Evolutionary conservation across 306 rosid genomes (phyloP).

Genomic region (Myrica gale): DNA sequence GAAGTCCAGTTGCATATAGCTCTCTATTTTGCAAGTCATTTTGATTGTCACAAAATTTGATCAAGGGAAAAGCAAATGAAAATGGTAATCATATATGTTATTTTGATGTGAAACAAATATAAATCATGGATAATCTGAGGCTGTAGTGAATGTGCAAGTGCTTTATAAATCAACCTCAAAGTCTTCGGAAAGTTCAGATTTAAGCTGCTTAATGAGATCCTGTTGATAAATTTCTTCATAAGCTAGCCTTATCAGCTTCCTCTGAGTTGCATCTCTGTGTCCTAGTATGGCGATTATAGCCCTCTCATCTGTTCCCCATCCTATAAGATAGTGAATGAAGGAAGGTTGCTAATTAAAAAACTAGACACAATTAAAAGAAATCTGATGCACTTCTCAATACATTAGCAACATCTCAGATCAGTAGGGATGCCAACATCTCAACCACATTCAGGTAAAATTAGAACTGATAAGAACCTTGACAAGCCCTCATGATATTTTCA

Average conservation of each 20-base stretch:
- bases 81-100: neutral
- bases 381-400: neutral
- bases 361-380: neutral
- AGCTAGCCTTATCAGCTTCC: slow-evolving; percentile 45
- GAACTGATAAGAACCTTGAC: slow-evolving; percentile 37
- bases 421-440: neutral
- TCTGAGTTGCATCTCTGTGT: slow-evolving; percentile 48
- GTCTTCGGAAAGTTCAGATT: slow-evolving; percentile 55
- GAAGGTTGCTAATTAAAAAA: neutral
- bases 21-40: slow-evolving; percentile 29
- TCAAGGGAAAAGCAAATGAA: neutral
- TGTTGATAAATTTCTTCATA: slow-evolving; percentile 46
- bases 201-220: slow-evolving; percentile 50
- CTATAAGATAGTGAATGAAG: slow-evolving; percentile 21
- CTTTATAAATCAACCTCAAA: slow-evolving; percentile 37
- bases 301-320: slow-evolving; percentile 54
- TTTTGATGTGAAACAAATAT: neutral
- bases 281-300: slow-evolving; percentile 43
- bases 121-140: neutral
- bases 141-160: neutral
- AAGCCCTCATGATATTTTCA: slow-evolving; percentile 49
- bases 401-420: neutral
- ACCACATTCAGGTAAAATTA: neutral
- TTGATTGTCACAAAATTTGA: neutral
- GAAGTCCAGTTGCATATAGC: slow-evolving; percentile 47